Evolutionary conservation across 1,284 basidiomycete species (phyloP), one percentile per base, ranked within the genome.

Genomic region (Cutaneotrichosporon arboriforme): DNA sequence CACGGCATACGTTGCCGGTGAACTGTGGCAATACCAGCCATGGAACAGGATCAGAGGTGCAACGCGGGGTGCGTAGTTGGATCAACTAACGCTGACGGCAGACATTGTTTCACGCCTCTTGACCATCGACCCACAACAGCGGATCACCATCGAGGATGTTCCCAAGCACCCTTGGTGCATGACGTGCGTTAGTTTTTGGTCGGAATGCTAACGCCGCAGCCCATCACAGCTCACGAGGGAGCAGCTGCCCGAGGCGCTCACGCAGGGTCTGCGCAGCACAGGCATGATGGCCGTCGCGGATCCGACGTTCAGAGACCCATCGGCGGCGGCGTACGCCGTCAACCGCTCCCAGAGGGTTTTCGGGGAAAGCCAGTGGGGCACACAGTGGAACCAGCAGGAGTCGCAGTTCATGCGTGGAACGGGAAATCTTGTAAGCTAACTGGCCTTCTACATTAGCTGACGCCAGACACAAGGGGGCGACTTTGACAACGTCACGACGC

Each of bases 141-240:
- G 94, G 7, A 79, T 89, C 69, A 86, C 83, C 0, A 79, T 97
- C 21, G 65, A 77, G 1, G 84, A 89, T 35, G 81, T 90, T 15
- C 80, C 80, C 55, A 65, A 76, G 5, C 88, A 94, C 70, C 83
- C 84, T 0, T 97, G 93, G 93, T 84, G 83, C 64, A 80, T 79
- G 59, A 81, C 83, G 87, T 85, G 70, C 9, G 46, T 13, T 9
- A 12, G 46, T 13, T 9, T 14, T 31, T 31, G 31, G 31, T 4
- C 23, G 1, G 7, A 7, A 2, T 18, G 38, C 44, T 53, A 18
- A 51, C 40, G 13, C 10, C 26, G 0, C 50, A 59, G 57, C 2
- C 59, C 59, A 1, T 60, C 59, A 12, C 86, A 89, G 65, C 76
- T 91, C 2, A 81, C 81, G 1, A 74, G 77, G 4, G 79, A 81